Base-by-base conservation (phyloP, 306 rosid species). In the Begonia masoniana region DNA sequence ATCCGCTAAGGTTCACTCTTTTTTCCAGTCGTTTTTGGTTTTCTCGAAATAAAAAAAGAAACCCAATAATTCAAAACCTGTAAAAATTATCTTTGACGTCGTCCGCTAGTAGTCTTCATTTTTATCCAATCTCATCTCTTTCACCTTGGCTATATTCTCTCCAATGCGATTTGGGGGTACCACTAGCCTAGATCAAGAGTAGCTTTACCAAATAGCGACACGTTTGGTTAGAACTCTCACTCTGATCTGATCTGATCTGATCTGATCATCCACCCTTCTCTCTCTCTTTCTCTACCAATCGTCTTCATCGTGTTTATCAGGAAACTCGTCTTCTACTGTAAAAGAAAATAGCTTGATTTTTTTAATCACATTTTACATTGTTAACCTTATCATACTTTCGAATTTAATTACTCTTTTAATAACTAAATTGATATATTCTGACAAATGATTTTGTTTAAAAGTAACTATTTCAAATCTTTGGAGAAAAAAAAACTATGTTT, bases 141-240 rank as follows among this genome's bases (percentile, higher is more conserved):
- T 14, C 11, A 2, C 16, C 15, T 50, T 16, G 14, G 0, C 11
- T 9, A 50, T 15, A 13, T 14, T 50, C 7, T 16, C 10, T 50
- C 53, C 17, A 15, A 50, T 50, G 39, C 8, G 8, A 9, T 31
- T 21, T 5, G 39, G 39, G 39, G 39, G 39, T 31, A 31, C 39
- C 39, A 31, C 39, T 31, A 7, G 7, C 39, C 24, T 21, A 21
- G 24, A 31, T 31, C 39, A 6, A 31, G 8, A 31, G 39, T 31
- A 31, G 9, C 39, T 12, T 48, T 16, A 56, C 12, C 2, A 3
- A 70, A 81, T 17, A 69, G 76, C 64, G 80, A 87, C 89, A 36
- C 58, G 61, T 81, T 68, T 68, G 94, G 85, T 62, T 35, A 12
- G 69, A 57, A 64, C 58, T 51, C 23, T 26, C 50, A 35, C 35